These are phyloP conservation scores for Candida sonorensis DNA, from an alignment of 805 yeast genomes.

Conservation along the genomic window DNA sequence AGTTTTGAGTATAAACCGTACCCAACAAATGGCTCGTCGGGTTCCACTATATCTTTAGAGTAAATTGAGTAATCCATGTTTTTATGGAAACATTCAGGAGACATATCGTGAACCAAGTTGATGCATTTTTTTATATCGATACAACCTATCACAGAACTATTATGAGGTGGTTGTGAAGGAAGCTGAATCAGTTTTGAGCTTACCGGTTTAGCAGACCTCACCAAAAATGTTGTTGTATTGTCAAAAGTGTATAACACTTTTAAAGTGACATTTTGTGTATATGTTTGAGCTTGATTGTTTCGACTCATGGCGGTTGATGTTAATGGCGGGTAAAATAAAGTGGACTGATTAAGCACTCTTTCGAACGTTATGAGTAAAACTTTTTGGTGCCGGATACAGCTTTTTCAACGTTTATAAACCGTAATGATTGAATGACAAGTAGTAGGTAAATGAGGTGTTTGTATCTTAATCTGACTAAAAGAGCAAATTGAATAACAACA, in stretches of 20 bases:
- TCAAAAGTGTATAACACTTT: conserved; percentile 38
- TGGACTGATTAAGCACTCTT: too few relatives aligned
- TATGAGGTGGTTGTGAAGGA: conserved; percentile 34
- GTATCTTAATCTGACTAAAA: too few relatives aligned
- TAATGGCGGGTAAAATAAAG: too few relatives aligned
- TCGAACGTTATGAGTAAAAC: too few relatives aligned
- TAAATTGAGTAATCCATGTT: conserved; percentile 37
- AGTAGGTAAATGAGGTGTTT: too few relatives aligned
- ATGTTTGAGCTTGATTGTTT: conserved; percentile 16
- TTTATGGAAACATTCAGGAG: conserved; percentile 38
- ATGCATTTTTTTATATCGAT: conserved; percentile 39
- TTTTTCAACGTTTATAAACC: too few relatives aligned
- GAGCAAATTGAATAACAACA: too few relatives aligned
- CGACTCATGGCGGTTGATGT: too few relatives aligned
- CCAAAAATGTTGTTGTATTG: conserved; percentile 34
- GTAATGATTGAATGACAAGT: too few relatives aligned
- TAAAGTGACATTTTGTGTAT: conserved; percentile 21
- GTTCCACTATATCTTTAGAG: conserved; percentile 42
- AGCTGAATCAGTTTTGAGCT: conserved; percentile 35
- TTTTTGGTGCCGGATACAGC: too few relatives aligned
- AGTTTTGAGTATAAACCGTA: conserved; percentile 35
- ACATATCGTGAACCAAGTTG: conserved; percentile 36
- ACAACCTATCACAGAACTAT: conserved; percentile 36
- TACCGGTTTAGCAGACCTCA: conserved; percentile 30
- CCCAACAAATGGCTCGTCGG: conserved; percentile 46